A percentile compares a stretch with the other conserved stretches of the same genome.
phyloP scores from a whole-genome alignment of 495 filamentous ascomycete species.

The Chaetomium tenue region DNA sequence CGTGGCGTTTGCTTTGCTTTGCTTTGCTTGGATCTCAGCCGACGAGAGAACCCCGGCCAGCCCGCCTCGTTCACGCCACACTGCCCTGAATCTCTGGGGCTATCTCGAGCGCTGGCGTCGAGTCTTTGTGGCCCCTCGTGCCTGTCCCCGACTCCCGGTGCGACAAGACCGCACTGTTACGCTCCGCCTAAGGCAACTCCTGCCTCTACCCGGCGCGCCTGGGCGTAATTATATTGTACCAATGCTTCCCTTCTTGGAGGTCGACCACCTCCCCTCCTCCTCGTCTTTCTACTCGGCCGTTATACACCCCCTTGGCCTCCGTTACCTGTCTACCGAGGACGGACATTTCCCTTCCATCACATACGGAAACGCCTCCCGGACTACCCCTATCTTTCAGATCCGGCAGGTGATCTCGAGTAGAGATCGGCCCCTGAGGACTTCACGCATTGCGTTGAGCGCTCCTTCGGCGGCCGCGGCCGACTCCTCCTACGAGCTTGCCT shows the following conservation, averaged over 20 bases:
- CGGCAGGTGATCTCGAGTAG: slow-evolving; percentile 33
- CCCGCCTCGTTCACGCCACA: slow-evolving; percentile 27
- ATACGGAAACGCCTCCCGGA: slow-evolving; percentile 31
- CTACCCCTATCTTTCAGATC: slow-evolving; percentile 42
- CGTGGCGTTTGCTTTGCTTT: slow-evolving; percentile 22
- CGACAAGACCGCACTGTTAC: slow-evolving; percentile 15
- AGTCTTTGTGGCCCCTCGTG: slow-evolving; percentile 3
- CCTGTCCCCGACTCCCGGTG: slow-evolving; percentile 5
- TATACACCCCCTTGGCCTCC: slow-evolving; percentile 70
- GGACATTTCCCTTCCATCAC: slow-evolving; percentile 36
- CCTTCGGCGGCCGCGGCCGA: slow-evolving; percentile 42
- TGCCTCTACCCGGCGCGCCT: slow-evolving; percentile 22
- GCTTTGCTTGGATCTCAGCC: slow-evolving; percentile 28
- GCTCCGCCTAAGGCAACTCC: slow-evolving; percentile 20
- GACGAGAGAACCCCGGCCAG: slow-evolving; percentile 15
- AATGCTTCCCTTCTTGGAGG: slow-evolving; percentile 52
- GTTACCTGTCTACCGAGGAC: slow-evolving; percentile 54
- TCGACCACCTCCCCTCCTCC: slow-evolving; percentile 73
- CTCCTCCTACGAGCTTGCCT: slow-evolving; percentile 44
- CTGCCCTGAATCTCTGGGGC: slow-evolving; percentile 12
- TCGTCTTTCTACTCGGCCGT: slow-evolving; percentile 79
- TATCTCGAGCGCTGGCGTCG: slow-evolving; percentile 13
- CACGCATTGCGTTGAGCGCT: slow-evolving; percentile 44
- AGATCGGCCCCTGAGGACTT: slow-evolving; percentile 34
- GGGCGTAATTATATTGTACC: slow-evolving; percentile 25